Evolutionary conservation across 139 green algal genomes (phyloP).

Genomic region (Auxenochlorella pyrenoidosa): DNA sequence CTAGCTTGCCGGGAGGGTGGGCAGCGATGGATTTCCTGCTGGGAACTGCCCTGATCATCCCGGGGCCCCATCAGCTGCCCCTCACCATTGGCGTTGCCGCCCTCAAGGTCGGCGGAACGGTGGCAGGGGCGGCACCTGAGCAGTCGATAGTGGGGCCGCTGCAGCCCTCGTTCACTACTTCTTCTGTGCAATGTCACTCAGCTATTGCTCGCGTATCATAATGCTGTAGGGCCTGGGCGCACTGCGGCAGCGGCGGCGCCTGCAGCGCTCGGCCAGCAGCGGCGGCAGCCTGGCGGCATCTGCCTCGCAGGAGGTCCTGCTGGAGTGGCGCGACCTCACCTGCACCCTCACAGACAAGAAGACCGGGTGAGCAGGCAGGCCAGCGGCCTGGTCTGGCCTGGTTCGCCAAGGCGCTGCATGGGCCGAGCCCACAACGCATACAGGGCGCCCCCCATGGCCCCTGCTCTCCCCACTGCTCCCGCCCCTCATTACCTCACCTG

Average conservation of each 20-base stretch:
- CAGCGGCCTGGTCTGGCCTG: not conserved
- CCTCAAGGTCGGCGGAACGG: not conserved
- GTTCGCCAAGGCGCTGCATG: not conserved
- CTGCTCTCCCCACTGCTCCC: no score
- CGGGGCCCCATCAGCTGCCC: slow-evolving; percentile 37
- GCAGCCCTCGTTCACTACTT: no score
- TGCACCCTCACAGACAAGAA: slow-evolving; percentile 48
- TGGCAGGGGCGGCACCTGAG: not conserved
- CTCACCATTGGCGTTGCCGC: not conserved
- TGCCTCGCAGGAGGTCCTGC: slow-evolving; percentile 30
- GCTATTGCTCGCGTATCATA: not conserved
- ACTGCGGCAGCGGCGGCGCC: not conserved
- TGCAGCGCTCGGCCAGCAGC: slow-evolving; percentile 3
- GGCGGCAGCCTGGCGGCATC: not conserved
- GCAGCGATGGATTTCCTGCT: slow-evolving; percentile 48
- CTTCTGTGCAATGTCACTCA: no score
- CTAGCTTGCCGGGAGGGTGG: not conserved
- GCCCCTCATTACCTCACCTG: no score
- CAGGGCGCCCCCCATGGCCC: no score
- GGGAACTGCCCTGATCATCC: slow-evolving; percentile 46
- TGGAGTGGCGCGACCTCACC: slow-evolving; percentile 43
- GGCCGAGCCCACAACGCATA: no score
- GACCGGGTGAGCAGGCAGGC: not conserved
- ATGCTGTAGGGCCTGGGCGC: slow-evolving; percentile 4
- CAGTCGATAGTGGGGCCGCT: not conserved